Base-by-base conservation (phyloP, 2,329 filamentous ascomycete species). In the Alternaria viburni region DNA sequence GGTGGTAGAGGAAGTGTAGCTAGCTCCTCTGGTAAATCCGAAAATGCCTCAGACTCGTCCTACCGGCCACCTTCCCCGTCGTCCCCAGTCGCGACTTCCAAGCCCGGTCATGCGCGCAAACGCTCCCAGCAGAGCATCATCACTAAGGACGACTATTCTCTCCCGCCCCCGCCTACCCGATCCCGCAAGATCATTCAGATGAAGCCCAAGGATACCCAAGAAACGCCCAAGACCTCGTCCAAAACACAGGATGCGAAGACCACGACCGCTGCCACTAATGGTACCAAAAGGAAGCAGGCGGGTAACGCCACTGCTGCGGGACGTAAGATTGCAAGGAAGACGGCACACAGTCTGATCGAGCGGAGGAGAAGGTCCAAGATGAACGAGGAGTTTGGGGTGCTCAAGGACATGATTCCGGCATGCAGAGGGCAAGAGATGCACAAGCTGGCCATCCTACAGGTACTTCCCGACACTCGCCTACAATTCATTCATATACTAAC, bases 151-250 rank as follows among this genome's bases (percentile, higher is more conserved):
- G 83, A 86, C 51, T 96, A 97, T 78, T 87, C 91, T 10, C 87
- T 99, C 15, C 96, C 96, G 19, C 96, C 96, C 10, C 96, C 95
- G 15, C 96, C 96, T 0, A 97, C 94, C 4, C 87, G 95, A 66
- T 92, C 93, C 45, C 90, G 95, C 74, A 98, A 96, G 83, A 98
- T 99, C 77, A 98, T 98, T 62, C 95, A 98, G 82, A 97, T 98
- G 94, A 97, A 97, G 81, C 95, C 89, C 46, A 80, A 76, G 71
- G 77, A 73, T 43, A 50, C 65, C 23, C 71, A 75, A 25, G 74
- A 75, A 17, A 43, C 68, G 13, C 19, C 69, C 44, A 77, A 73
- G 59, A 23, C 67, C 17, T 69, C 70, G 36, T n/a, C 69, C 10
- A 64, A 70, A 26, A 51, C 69, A 12, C 54, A 68, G 21, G 65